Evolutionary conservation across 257 asterid genomes (phyloP), one percentile per base, ranked within the genome.

Genomic region (Jacaranda mimosifolia): DNA sequence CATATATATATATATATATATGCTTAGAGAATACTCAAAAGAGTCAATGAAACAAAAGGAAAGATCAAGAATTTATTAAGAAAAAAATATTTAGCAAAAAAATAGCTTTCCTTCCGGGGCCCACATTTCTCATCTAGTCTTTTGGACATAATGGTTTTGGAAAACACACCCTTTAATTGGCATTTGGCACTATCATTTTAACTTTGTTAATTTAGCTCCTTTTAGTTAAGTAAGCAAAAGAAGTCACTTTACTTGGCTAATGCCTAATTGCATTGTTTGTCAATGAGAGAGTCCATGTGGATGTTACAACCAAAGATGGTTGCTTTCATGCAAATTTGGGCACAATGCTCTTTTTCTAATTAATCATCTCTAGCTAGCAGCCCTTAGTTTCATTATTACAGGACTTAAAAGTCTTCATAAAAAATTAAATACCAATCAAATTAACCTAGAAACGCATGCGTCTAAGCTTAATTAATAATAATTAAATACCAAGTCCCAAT

Each of bases 11-110:
- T n/a, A n/a, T n/a, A n/a, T n/a, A n/a, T n/a, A n/a, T 2, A 2
- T 2, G 80, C 89, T 84, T 85, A 65, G 79, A 70, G 63, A 75
- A 76, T 79, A 86, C 91, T 86, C 93, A 80, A 83, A 60, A 55
- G 40, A 62, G 32, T 63, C 73, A 72, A 75, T 49, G 14, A 83
- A 38, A 75, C 5, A 70, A 13, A 75, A 81, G 32, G 46, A 58
- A 78, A 26, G 32, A 78, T 57, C 55, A 40, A 58, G 68, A 42
- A 21, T 45, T 45, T 43, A 7, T 39, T 3, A 21, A 19, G 1
- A 46, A 32, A 9, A 8, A 53, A 53, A 6, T n/a, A 38, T 53
- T 12, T 18, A 6, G 6, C 32, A 26, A 26, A 26, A n/a, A 68
- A 78, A 14, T 35, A 46, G 18, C 9, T 57, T 56, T 19, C 32